A percentile compares a stretch with the other conserved stretches of the same genome.
phyloP scores from a whole-genome alignment of 192 early-diverging fungal genomes.

The Linnemannia schmuckeri region DNA sequence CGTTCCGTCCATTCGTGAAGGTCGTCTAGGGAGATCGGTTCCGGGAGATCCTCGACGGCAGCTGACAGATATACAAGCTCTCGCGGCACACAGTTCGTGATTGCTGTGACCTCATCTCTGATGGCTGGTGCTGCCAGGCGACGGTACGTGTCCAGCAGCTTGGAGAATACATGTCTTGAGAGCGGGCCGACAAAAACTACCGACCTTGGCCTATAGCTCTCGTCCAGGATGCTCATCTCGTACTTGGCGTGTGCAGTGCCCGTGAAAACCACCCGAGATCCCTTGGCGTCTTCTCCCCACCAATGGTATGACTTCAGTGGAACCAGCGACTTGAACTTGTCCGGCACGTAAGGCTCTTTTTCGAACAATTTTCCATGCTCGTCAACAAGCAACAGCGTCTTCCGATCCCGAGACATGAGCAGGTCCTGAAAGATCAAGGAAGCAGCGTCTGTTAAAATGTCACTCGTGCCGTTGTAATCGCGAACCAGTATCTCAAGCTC shows the following conservation, averaged over 20 bases:
- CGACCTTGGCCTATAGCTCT: slow-evolving; percentile 14
- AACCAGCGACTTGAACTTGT: slow-evolving; percentile 8
- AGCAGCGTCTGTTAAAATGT: not conserved
- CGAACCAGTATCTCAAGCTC: slow-evolving; percentile 30
- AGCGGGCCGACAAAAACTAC: slow-evolving; percentile 41
- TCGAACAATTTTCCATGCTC: slow-evolving; percentile 47
- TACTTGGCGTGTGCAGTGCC: slow-evolving; percentile 40
- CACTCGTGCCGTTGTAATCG: not conserved
- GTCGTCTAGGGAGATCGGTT: slow-evolving; percentile 3
- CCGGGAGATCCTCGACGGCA: slow-evolving; percentile 5
- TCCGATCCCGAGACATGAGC: slow-evolving; percentile 13
- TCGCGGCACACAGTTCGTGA: slow-evolving; percentile 50
- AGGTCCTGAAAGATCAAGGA: not conserved
- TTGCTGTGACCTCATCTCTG: slow-evolving; percentile 16
- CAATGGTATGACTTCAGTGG: slow-evolving; percentile 27
- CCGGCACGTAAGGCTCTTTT: slow-evolving; percentile 20
- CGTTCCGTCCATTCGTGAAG: slow-evolving; percentile 15
- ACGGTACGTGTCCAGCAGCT: slow-evolving; percentile 18
- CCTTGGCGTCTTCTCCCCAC: slow-evolving; percentile 36
- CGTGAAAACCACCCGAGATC: slow-evolving; percentile 45
- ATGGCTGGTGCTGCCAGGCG: slow-evolving; percentile 10
- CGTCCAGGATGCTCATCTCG: slow-evolving; percentile 33
- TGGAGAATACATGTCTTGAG: slow-evolving; percentile 22
- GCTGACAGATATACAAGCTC: slow-evolving; percentile 32
- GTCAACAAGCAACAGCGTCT: slow-evolving; percentile 44